Percentiles rank a stretch among this genome's conserved stretches.
Evolutionary conservation across 768 basidiomycete species (phyloP).

Genomic region (Leccinum ochraceum): DNA sequence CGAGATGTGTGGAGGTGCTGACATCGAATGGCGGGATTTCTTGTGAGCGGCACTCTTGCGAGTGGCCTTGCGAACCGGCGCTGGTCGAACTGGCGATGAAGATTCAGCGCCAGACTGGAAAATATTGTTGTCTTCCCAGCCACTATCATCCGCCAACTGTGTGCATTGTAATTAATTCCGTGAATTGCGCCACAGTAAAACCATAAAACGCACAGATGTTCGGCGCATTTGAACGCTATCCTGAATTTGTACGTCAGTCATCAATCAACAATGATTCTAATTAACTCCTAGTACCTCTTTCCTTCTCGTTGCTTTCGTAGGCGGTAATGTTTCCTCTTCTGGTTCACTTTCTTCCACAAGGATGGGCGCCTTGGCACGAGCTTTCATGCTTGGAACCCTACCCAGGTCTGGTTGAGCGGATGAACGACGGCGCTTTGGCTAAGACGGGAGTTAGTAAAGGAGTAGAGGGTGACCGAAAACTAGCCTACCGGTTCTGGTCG

Average conservation of each 20-base stretch:
- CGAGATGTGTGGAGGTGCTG: constrained; percentile 61
- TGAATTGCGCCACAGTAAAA: constrained; percentile 11
- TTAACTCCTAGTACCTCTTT: constrained; percentile 48
- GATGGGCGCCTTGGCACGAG: constrained; percentile 41
- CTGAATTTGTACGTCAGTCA: constrained; percentile 37
- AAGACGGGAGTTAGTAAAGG: constrained; percentile 16
- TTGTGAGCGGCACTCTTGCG: constrained; percentile 41
- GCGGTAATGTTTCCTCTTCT: constrained; percentile 58
- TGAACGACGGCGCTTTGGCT: constrained; percentile 81
- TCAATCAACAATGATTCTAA: not conserved
- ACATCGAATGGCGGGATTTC: constrained; percentile 68
- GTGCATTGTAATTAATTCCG: constrained; percentile 3
- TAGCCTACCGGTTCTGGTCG: constrained; percentile 58
- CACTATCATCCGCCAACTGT: constrained; percentile 62
- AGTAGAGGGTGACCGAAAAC: constrained; percentile 2
- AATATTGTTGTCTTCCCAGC: constrained; percentile 89
- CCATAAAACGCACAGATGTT: constrained; percentile 46
- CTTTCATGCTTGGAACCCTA: constrained; percentile 41
- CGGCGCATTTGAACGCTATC: constrained; percentile 55
- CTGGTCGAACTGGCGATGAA: constrained; percentile 73
- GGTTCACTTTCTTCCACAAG: constrained; percentile 77
- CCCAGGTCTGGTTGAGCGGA: constrained; percentile 75
- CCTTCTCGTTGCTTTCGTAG: constrained; percentile 60
- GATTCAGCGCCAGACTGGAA: constrained; percentile 90
- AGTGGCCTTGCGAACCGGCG: constrained; percentile 49